Percentiles rank a stretch among this genome's conserved stretches.
Conservation (phyloP, 176 grass and related monocot species). For the Tillandsia fasciculata region DNA sequence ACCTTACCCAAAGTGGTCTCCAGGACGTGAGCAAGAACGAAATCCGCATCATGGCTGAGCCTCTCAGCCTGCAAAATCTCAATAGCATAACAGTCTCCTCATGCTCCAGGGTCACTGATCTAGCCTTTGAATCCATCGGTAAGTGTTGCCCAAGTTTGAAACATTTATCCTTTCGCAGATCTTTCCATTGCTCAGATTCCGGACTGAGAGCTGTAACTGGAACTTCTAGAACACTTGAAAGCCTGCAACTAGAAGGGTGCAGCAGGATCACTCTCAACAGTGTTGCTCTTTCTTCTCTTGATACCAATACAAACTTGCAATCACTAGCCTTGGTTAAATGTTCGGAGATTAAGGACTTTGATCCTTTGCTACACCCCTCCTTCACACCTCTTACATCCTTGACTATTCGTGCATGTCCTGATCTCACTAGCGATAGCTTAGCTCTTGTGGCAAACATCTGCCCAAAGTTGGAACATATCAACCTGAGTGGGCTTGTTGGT, state of each 20-base stretch:
- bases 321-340: conserved; percentile 64
- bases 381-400: conserved; percentile 54
- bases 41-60: conserved; percentile 91
- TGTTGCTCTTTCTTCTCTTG: conserved; percentile 42
- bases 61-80: conserved; percentile 73
- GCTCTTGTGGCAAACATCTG: conserved; percentile 71
- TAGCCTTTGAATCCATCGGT: conserved; percentile 46
- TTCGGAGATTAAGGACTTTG: conserved; percentile 63
- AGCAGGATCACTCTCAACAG: conserved; percentile 56
- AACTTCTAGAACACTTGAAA: conserved; percentile 44
- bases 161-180: conserved; percentile 56
- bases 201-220: conserved; percentile 49
- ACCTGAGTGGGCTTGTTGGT: conserved; percentile 53
- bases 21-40: conserved; percentile 58
- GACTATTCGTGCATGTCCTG: conserved; percentile 62
- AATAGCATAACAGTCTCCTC: conserved; percentile 41
- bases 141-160: conserved; percentile 74
- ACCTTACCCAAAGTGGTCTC: conserved; percentile 51
- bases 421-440: conserved; percentile 69
- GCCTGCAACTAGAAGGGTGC: conserved; percentile 69
- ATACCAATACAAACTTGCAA: conserved; percentile 60
- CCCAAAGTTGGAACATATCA: conserved; percentile 60
- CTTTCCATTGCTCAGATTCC: conserved; percentile 47
- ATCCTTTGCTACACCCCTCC: conserved; percentile 47
- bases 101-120: conserved; percentile 64